Evolutionary conservation across 2,329 filamentous ascomycete species (phyloP).

Genomic region (Ramularia endophylla): DNA sequence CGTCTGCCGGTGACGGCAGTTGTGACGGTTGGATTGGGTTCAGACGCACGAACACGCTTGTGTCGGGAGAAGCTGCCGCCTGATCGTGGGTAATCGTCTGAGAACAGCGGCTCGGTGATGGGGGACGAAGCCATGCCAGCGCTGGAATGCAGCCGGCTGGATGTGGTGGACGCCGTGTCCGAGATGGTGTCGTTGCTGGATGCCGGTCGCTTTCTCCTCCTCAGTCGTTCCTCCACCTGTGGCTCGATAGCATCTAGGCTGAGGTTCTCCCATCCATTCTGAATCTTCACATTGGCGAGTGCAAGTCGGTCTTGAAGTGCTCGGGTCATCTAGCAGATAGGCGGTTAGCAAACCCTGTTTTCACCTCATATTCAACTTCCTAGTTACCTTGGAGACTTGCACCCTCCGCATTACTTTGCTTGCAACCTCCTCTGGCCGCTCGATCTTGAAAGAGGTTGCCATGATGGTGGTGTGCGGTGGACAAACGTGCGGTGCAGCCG

Average conservation of each 20-base stretch:
- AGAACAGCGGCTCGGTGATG: conserved; percentile 75
- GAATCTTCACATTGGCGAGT: conserved; percentile 94
- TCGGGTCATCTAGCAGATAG: conserved; percentile 68
- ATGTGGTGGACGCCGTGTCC: conserved; percentile 79
- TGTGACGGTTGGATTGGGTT: conserved; percentile 4
- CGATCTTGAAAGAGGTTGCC: conserved; percentile 20
- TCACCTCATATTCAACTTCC: conserved; percentile 1
- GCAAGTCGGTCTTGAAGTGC: conserved; percentile 90
- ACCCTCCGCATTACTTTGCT: conserved; percentile 33
- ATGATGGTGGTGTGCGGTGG: conserved; percentile 13
- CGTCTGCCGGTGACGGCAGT: conserved; percentile 27
- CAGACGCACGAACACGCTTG: conserved; percentile 22
- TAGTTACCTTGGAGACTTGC: conserved; percentile 35
- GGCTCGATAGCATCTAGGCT: conserved; percentile 82
- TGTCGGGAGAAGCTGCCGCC: conserved; percentile 48
- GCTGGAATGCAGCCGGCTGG: conserved; percentile 66
- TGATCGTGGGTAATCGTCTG: conserved; percentile 70
- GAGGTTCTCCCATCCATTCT: conserved; percentile 90
- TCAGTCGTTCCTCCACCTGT: conserved; percentile 71
- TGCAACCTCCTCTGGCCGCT: conserved; percentile 31
- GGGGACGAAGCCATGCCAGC: conserved; percentile 75
- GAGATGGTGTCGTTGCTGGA: conserved; percentile 67
- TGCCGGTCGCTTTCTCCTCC: conserved; percentile 60
- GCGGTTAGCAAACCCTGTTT: conserved; percentile 10
- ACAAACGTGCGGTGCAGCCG: background rate